phyloP scores from a whole-genome alignment of 139 green algal species.

The Spirogloea muscicola region DNA sequence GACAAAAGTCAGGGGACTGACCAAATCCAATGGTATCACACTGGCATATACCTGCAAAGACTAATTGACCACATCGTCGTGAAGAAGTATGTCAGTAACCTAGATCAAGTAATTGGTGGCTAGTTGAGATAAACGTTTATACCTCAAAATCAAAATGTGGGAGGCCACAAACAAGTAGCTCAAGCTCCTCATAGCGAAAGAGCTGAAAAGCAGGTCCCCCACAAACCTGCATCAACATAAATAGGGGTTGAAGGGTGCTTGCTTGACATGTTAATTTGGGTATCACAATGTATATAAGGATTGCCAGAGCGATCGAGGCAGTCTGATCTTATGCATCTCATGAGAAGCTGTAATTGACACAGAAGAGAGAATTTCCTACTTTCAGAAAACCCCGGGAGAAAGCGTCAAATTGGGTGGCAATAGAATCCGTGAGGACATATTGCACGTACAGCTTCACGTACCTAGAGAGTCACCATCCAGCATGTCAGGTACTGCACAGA shows the following conservation, averaged over 20 bases:
- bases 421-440: slow-evolving; percentile 50
- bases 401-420: slow-evolving; percentile 67
- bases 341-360: background rate
- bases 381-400: slow-evolving; percentile 61
- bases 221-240: slow-evolving; percentile 32
- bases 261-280: too few relatives aligned
- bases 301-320: background rate
- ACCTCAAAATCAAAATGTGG: slow-evolving; percentile 62
- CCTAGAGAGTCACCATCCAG: background rate
- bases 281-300: background rate
- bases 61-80: too few relatives aligned
- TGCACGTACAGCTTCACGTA: slow-evolving; percentile 49
- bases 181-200: slow-evolving; percentile 71
- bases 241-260: background rate
- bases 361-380: background rate
- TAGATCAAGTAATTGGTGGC: background rate
- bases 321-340: background rate
- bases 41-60: too few relatives aligned
- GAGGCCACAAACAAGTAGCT: slow-evolving; percentile 72
- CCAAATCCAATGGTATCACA: slow-evolving; percentile 5
- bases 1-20: too few relatives aligned
- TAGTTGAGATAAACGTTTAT: background rate
- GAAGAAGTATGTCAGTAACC: background rate
- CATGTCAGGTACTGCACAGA: background rate
- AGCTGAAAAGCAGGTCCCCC: slow-evolving; percentile 47